Percentiles rank a stretch among this genome's conserved stretches.
Evolutionary conservation across 1,284 basidiomycete species (phyloP).

Genomic region (Heliocybe sulcata): DNA sequence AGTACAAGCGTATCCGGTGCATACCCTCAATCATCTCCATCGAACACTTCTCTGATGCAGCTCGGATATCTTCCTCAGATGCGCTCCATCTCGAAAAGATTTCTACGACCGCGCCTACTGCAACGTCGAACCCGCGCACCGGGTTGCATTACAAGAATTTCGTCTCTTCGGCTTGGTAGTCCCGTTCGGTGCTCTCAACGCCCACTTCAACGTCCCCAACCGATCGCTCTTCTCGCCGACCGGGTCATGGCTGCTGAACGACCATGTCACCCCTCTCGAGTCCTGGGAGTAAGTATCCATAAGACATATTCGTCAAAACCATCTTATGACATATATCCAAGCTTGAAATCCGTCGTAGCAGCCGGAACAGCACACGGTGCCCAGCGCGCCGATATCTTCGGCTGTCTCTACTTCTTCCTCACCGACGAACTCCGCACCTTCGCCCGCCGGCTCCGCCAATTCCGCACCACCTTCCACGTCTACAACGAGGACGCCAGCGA

Average conservation of each 20-base stretch:
- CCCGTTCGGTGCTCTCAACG: conserved; percentile 29
- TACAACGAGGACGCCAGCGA: conserved; percentile 17
- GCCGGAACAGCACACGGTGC: conserved; percentile 26
- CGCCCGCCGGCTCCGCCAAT: conserved; percentile 21
- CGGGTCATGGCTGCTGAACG: conserved; percentile 22
- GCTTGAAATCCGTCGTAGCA: conserved; percentile 18
- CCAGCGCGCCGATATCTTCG: conserved; percentile 30
- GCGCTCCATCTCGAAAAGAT: conserved; percentile 24
- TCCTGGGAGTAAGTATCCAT: conserved; percentile 29
- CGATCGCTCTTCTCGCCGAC: conserved; percentile 24
- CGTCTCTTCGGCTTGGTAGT: conserved; percentile 32
- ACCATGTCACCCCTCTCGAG: conserved; percentile 25
- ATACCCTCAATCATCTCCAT: not conserved
- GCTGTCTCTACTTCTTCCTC: conserved; percentile 37
- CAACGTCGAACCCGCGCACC: conserved; percentile 27
- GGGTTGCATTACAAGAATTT: conserved; percentile 28
- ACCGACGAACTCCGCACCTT: conserved; percentile 28
- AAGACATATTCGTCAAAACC: too few species aligned
- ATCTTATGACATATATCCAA: conserved; percentile 8
- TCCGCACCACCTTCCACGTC: conserved; percentile 24
- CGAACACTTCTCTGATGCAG: too few species aligned
- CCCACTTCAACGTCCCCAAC: conserved; percentile 29
- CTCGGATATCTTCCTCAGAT: conserved; percentile 3
- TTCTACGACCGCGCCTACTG: conserved; percentile 22
- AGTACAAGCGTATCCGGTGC: not conserved